Conservation (phyloP, 441 rosid species). For the Eruca vesicaria region DNA sequence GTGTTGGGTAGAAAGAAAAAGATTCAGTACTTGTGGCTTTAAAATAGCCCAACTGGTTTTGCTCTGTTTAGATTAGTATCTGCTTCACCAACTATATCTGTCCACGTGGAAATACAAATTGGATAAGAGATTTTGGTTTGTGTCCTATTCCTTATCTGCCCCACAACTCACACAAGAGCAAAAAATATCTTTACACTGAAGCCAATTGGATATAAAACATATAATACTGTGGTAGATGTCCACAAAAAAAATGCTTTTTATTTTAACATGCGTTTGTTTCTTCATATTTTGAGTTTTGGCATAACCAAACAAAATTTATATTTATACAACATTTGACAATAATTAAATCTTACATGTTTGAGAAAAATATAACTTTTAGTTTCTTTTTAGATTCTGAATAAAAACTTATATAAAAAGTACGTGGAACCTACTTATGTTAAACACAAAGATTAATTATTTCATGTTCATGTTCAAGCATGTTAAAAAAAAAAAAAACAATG, state of each 20-base stretch:
- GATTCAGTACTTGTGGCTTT: slow-evolving; percentile 36
- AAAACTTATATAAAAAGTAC: too few relatives aligned
- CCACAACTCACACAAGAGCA: neutral
- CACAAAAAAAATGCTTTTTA: neutral
- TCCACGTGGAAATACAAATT: slow-evolving; percentile 48
- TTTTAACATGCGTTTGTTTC: too few relatives aligned
- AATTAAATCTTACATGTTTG: too few relatives aligned
- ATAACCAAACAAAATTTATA: too few relatives aligned
- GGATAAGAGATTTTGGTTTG: slow-evolving; percentile 49
- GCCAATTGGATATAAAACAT: slow-evolving; percentile 1
- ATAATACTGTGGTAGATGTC: neutral
- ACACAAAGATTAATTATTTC: too few relatives aligned
- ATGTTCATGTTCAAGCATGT: too few relatives aligned
- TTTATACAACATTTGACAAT: too few relatives aligned
- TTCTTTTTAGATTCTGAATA: too few relatives aligned
- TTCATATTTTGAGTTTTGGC: too few relatives aligned
- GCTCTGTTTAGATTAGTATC: slow-evolving; percentile 60
- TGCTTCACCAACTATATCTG: slow-evolving; percentile 56
- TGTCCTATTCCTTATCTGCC: slow-evolving; percentile 13
- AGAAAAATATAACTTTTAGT: too few relatives aligned
- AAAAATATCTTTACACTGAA: slow-evolving; percentile 20
- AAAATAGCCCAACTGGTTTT: slow-evolving; percentile 31
- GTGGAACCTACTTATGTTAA: too few relatives aligned
- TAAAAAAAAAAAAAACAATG: too few relatives aligned
- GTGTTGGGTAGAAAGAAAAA: slow-evolving; percentile 1